A percentile compares a stretch with the other conserved stretches of the same genome.
phyloP scores from a whole-genome alignment of 2,329 filamentous ascomycete genomes.

The Apiospora hydei region DNA sequence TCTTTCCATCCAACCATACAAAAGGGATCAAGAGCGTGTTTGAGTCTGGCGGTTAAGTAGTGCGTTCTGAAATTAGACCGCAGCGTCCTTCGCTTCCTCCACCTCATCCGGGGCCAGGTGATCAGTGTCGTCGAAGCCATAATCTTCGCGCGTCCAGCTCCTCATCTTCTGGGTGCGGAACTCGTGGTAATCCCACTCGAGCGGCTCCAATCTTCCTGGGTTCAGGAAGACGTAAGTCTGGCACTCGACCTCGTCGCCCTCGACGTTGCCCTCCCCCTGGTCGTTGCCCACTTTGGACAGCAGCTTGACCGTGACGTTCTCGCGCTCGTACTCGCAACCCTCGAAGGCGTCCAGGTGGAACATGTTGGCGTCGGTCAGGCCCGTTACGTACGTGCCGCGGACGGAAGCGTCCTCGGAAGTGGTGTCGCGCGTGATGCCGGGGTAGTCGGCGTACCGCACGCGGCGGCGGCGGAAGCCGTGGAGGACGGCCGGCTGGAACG shows the following conservation, averaged over 20 bases:
- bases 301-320: slow-evolving; percentile 44
- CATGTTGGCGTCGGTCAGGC: slow-evolving; percentile 80
- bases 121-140: slow-evolving; percentile 49
- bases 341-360: slow-evolving; percentile 82
- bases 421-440: slow-evolving; percentile 70
- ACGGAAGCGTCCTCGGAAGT: slow-evolving; percentile 58
- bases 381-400: slow-evolving; percentile 78
- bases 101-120: slow-evolving; percentile 37
- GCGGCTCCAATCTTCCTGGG: slow-evolving; percentile 64
- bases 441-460: slow-evolving; percentile 78
- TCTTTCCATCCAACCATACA: background rate
- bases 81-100: slow-evolving; percentile 33
- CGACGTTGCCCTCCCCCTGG: slow-evolving; percentile 20
- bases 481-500: slow-evolving; percentile 77
- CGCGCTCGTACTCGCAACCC: slow-evolving; percentile 63
- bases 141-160: slow-evolving; percentile 60
- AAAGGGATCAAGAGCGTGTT: too few relatives aligned
- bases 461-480: slow-evolving; percentile 74
- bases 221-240: slow-evolving; percentile 71
- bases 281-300: slow-evolving; percentile 36
- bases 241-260: slow-evolving; percentile 57
- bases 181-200: slow-evolving; percentile 88
- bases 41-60: slow-evolving; percentile 27
- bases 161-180: slow-evolving; percentile 78
- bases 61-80: slow-evolving; percentile 32